A percentile compares a stretch with the other conserved stretches of the same genome.
Conservation (phyloP, 1,284 basidiomycete species). For the Termitomyces sp. region DNA sequence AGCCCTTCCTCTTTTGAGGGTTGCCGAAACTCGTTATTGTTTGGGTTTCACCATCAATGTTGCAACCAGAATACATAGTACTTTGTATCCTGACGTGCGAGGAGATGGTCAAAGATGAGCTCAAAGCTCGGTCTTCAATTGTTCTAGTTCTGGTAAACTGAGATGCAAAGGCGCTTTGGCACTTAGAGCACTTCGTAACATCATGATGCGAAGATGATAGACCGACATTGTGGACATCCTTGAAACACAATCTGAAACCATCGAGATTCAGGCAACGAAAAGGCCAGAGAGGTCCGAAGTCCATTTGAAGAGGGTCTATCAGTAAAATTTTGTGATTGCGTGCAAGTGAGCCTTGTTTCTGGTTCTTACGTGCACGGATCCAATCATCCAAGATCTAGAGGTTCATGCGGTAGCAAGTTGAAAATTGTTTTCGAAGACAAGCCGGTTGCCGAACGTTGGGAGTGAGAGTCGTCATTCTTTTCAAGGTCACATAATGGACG, state of each 20-base stretch:
- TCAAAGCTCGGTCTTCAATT: neutral
- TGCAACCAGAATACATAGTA: neutral
- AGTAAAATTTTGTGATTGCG: neutral
- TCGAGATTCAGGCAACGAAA: neutral
- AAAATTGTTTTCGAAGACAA: neutral
- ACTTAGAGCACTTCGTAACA: neutral
- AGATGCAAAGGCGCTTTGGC: neutral
- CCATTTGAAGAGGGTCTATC: neutral
- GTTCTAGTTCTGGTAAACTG: neutral
- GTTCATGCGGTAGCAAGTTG: too few species aligned
- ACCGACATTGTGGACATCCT: neutral
- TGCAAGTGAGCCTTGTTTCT: neutral
- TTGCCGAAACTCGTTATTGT: neutral
- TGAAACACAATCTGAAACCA: neutral
- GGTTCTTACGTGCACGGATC: neutral
- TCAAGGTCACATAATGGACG: constrained; percentile 2
- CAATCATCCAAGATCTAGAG: neutral
- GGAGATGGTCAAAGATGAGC: neutral
- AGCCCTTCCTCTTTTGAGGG: neutral
- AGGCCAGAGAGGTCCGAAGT: neutral
- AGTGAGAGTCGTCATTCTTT: neutral
- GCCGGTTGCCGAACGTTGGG: neutral
- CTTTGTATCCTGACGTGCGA: neutral
- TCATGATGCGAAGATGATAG: neutral
- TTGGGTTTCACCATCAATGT: neutral